These are phyloP conservation scores for Mariannaea elegans DNA, from an alignment of 2,329 filamentous ascomycete genomes.

Conservation along the genomic window DNA sequence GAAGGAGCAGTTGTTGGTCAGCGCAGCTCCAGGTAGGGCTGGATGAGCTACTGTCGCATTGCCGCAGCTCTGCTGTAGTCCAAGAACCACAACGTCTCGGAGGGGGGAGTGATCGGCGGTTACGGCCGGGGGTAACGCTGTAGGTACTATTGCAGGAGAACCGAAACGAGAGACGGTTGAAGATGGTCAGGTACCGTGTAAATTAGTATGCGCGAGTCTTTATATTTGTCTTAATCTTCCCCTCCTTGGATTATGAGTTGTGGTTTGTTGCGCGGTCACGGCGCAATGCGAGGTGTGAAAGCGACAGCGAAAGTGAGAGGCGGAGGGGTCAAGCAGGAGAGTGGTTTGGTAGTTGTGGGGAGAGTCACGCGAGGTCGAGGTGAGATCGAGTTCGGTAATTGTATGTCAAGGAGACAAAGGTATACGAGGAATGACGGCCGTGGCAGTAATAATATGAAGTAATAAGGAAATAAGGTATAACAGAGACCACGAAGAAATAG, in stretches of 20 bases:
- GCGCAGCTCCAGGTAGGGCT: conserved; percentile 28
- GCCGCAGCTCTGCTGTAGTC: conserved; percentile 25
- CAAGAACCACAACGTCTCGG: conserved; percentile 32
- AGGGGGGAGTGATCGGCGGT: conserved; percentile 34
- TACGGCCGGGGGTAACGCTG: conserved; percentile 19
- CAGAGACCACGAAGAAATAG: conserved; percentile 2
- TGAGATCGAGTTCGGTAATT: background rate
- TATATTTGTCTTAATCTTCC: background rate
- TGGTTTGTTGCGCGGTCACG: background rate
- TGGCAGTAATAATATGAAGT: conserved; percentile 5
- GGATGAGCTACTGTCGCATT: conserved; percentile 38
- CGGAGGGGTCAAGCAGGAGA: background rate
- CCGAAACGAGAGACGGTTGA: conserved; percentile 14
- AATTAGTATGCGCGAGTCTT: conserved; percentile 5
- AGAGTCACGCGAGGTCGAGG: background rate
- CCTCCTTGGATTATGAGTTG: conserved; percentile 15
- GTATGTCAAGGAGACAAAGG: conserved; percentile 10
- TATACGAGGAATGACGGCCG: background rate
- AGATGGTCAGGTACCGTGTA: conserved; percentile 12
- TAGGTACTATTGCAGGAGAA: conserved; percentile 28
- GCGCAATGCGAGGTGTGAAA: background rate
- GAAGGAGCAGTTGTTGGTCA: conserved; percentile 11
- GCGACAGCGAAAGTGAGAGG: conserved; percentile 13
- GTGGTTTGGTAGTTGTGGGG: background rate
- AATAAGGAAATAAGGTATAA: background rate